A percentile compares a stretch with the other conserved stretches of the same genome.
These are phyloP conservation scores for Eragrostis nindensis DNA, from an alignment of 176 grass and related monocot genomes.

Conservation along the genomic window DNA sequence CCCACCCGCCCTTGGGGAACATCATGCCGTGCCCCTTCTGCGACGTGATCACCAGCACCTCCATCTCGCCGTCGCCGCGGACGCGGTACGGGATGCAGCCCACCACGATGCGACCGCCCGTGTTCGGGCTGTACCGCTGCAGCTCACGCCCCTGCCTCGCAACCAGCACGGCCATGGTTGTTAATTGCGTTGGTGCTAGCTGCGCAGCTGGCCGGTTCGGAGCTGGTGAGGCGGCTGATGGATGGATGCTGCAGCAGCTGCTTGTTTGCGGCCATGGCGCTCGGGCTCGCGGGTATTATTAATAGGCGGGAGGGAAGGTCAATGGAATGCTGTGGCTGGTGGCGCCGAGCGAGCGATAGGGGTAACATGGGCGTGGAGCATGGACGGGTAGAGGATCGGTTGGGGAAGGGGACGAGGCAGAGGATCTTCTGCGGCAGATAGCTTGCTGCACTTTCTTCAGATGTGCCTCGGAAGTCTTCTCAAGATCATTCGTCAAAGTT, in stretches of 20 bases:
- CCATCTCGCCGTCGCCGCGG: slow-evolving; percentile 47
- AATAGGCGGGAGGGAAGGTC: slow-evolving; percentile 23
- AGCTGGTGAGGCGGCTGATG: not conserved
- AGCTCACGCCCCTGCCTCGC: slow-evolving; percentile 88
- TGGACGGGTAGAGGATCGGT: slow-evolving; percentile 17
- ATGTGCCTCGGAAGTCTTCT: not conserved
- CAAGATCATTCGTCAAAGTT: not conserved
- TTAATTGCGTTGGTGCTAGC: not conserved
- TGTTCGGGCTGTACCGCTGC: slow-evolving; percentile 76
- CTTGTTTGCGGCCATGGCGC: slow-evolving; percentile 40
- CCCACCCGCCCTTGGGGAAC: slow-evolving; percentile 99
- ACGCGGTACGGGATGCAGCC: slow-evolving; percentile 88
- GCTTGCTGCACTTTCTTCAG: too few relatives aligned
- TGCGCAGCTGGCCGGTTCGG: not conserved
- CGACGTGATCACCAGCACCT: slow-evolving; percentile 89
- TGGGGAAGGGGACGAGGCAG: slow-evolving; percentile 20
- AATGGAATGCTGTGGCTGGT: slow-evolving; percentile 10
- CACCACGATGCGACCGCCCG: slow-evolving; percentile 78
- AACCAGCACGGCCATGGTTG: slow-evolving; percentile 71
- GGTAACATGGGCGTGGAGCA: slow-evolving; percentile 44
- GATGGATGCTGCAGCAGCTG: slow-evolving; percentile 29
- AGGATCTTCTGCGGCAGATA: slow-evolving; percentile 30
- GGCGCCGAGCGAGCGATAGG: slow-evolving; percentile 4
- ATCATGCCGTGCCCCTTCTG: slow-evolving; percentile 95
- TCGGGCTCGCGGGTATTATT: slow-evolving; percentile 34